phyloP scores from a whole-genome alignment of 2,329 filamentous ascomycete species.

The Aureobasidium vineae region DNA sequence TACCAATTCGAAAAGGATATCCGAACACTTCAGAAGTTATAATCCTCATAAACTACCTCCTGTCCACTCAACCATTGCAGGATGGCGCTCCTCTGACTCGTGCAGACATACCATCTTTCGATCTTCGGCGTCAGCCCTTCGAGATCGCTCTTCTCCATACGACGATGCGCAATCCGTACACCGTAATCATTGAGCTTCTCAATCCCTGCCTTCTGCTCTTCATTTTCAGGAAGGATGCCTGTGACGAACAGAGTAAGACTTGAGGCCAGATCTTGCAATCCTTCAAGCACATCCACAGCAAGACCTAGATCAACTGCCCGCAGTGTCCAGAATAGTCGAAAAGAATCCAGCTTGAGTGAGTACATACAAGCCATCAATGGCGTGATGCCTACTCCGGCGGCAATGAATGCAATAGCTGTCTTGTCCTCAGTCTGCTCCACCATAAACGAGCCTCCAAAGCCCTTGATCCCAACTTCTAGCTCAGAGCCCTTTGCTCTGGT shows the following conservation, averaged over 20 bases:
- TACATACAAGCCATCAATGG: conserved; percentile 62
- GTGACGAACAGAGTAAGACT: conserved; percentile 66
- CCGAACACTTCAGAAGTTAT: conserved; percentile 41
- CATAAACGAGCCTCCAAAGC: conserved; percentile 67
- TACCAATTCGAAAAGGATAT: background rate
- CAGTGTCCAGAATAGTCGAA: conserved; percentile 69
- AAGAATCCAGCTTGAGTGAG: conserved; percentile 34
- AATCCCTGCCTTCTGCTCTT: conserved; percentile 38
- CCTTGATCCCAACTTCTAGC: conserved; percentile 66
- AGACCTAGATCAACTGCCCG: conserved; percentile 61
- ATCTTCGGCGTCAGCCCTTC: conserved; percentile 37
- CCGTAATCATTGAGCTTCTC: conserved; percentile 43
- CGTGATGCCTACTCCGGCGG: conserved; percentile 80
- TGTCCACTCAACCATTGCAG: conserved; percentile 50
- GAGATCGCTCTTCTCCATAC: conserved; percentile 52
- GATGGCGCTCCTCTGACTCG: conserved; percentile 50
- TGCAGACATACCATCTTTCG: conserved; percentile 60
- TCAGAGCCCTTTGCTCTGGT: background rate
- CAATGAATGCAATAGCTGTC: conserved; percentile 61
- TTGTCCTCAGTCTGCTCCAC: conserved; percentile 35
- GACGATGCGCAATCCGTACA: conserved; percentile 44
- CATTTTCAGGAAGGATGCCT: conserved; percentile 36
- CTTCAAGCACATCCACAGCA: conserved; percentile 58
- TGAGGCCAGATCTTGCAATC: conserved; percentile 52
- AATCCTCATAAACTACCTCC: conserved; percentile 52